Evolutionary conservation across 352 stramenopile species (phyloP), one percentile per base, ranked within the genome.

Genomic region (Pythium guiyangense): DNA sequence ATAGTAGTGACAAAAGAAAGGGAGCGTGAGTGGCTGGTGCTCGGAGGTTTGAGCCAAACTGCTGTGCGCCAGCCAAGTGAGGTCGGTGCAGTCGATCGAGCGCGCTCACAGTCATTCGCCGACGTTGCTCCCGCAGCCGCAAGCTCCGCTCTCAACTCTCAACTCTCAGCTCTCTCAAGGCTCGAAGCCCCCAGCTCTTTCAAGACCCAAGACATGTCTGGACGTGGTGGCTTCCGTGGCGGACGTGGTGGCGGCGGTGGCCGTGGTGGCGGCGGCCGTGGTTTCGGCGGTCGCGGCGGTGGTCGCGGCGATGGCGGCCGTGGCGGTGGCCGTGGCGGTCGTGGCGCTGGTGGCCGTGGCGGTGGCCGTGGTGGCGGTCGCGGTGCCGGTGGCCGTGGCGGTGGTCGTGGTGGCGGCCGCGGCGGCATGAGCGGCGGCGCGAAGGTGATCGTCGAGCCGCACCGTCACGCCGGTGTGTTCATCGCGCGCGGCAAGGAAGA

Each of bases 401-500:
- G 90, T 60, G 70, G 88, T n/a, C 69, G 90, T 47, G 60, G 87
- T 12, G 57, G 87, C 50, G 73, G 80, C 26, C 52, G 77, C 48
- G 88, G 89, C 10, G 95, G 96, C 60, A 98, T 98, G 90, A 96
- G 94, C 64, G 96, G 96, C 25, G 96, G 96, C 31, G 75, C 95
- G 52, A 99, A 99, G 77, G 96, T 99, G 18, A 78, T 99, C 25
- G 92, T 99, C 43, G 96, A 99, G 77, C 96, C 97, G 54, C 96
- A 99, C 76, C 90, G 96, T 70, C 97, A 99, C 84, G 91, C 96
- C 59, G 97, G 97, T 62, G 94, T 99, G 44, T 99, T 99, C 75
- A 98, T 99, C 62, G 97, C 97, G 45, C 89, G 94, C 54, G 85
- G 88, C 66, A 99, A 99, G 84, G 97, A 99, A 73, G 97, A 99